A percentile compares a stretch with the other conserved stretches of the same genome.
Conservation (phyloP, 23 red algal genomes). For the Gracilariopsis chorda region DNA sequence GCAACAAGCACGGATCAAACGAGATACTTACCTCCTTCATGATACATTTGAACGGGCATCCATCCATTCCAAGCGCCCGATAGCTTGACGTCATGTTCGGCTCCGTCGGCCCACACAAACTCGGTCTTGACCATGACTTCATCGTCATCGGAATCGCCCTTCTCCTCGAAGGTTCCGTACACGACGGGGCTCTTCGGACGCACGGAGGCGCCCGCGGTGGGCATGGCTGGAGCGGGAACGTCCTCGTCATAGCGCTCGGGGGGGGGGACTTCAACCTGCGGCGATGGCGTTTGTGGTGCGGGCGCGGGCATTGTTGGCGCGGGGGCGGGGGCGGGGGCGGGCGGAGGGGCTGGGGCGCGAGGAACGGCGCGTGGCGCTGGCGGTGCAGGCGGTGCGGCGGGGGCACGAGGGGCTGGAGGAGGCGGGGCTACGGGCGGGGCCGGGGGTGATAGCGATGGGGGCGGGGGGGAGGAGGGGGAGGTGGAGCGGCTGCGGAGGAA, state of each 20-base stretch:
- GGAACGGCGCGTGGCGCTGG: background rate
- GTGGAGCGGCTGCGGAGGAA: background rate
- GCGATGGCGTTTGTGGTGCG: background rate
- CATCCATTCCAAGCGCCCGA: conserved; percentile 92
- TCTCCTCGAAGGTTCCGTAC: conserved; percentile 66
- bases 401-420: background rate
- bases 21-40: conserved; percentile 79
- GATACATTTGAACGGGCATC: conserved; percentile 97
- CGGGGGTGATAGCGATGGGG: background rate
- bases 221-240: conserved; percentile 10
- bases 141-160: conserved; percentile 70
- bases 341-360: background rate
- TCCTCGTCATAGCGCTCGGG: conserved; percentile 19
- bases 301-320: background rate
- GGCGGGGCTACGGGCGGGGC: background rate
- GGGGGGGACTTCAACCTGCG: background rate
- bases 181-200: conserved; percentile 74
- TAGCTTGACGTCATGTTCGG: conserved; percentile 89
- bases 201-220: background rate
- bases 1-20: no score
- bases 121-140: conserved; percentile 94
- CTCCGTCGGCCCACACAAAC: conserved; percentile 97
- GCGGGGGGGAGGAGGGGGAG: conserved; percentile 10
- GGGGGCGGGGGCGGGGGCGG: background rate
- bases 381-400: background rate